Percentiles rank a stretch among this genome's conserved stretches.
Conservation (phyloP, 768 basidiomycete species). For the Kwoniella botswanensis region DNA sequence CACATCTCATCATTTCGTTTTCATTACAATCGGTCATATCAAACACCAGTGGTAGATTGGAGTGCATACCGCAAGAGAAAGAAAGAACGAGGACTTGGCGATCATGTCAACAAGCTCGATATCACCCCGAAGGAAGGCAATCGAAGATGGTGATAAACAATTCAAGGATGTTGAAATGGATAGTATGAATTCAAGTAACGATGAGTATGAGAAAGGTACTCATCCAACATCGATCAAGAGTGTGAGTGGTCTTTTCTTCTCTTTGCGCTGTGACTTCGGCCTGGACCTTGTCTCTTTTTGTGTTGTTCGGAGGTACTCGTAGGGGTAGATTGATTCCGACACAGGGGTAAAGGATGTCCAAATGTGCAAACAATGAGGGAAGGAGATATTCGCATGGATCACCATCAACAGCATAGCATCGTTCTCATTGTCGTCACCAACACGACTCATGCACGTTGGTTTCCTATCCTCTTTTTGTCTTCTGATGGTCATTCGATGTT, state of each 20-base stretch:
- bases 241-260: neutral
- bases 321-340: neutral
- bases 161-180: slow-evolving; percentile 3
- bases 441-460: slow-evolving; percentile 2
- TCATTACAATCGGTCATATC: neutral
- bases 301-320: neutral
- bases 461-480: neutral
- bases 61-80: too few relatives aligned
- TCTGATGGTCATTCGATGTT: neutral
- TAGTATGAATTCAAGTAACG: neutral
- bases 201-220: neutral
- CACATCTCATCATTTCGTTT: neutral
- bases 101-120: slow-evolving; percentile 20
- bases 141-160: slow-evolving; percentile 8
- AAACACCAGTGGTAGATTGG: neutral
- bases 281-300: neutral
- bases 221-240: neutral
- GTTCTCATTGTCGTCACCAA: neutral
- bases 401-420: neutral
- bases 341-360: slow-evolving; percentile 9
- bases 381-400: neutral
- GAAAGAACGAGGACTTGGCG: slow-evolving; percentile 5
- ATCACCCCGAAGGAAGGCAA: slow-evolving; percentile 12
- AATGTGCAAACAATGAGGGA: neutral
- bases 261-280: neutral